Percentiles rank a stretch among this genome's conserved stretches.
These are phyloP conservation scores for Neopestalotiopsis clavispora DNA, from an alignment of 2,329 filamentous ascomycete genomes.

Conservation along the genomic window DNA sequence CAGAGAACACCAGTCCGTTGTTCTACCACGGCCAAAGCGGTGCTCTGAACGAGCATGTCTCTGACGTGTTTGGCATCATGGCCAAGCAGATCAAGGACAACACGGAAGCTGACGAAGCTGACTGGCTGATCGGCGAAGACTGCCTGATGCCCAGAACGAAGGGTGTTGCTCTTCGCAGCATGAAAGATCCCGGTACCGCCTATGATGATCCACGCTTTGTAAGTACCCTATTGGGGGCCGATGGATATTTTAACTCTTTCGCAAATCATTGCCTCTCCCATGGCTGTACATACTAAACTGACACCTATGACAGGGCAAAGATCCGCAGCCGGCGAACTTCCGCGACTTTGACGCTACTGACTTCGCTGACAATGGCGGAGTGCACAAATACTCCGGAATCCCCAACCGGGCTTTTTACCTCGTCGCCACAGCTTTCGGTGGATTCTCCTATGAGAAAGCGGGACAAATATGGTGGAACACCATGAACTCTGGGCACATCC, in stretches of 20 bases:
- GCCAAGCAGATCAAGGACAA: slow-evolving; percentile 49
- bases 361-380: slow-evolving; percentile 55
- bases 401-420: slow-evolving; percentile 63
- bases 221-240: too few relatives aligned
- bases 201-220: slow-evolving; percentile 38
- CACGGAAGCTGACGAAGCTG: slow-evolving; percentile 40
- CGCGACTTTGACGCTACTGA: slow-evolving; percentile 41
- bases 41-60: slow-evolving; percentile 61
- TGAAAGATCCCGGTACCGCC: slow-evolving; percentile 59
- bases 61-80: slow-evolving; percentile 63
- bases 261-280: too few relatives aligned
- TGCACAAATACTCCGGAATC: slow-evolving; percentile 62
- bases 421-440: slow-evolving; percentile 50
- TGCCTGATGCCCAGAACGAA: slow-evolving; percentile 56
- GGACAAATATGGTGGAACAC: slow-evolving; percentile 59
- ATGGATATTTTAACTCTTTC: too few relatives aligned
- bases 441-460: slow-evolving; percentile 59
- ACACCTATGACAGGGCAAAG: slow-evolving; percentile 36
- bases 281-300: too few relatives aligned
- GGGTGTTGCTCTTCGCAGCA: slow-evolving; percentile 56
- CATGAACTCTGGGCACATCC: slow-evolving; percentile 48
- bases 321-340: slow-evolving; percentile 57
- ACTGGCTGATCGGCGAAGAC: slow-evolving; percentile 60
- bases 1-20: slow-evolving; percentile 53
- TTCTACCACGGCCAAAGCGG: slow-evolving; percentile 57